These are phyloP conservation scores for Phaeosphaeria sp. DNA, from an alignment of 2,329 filamentous ascomycete genomes.

Conservation along the genomic window DNA sequence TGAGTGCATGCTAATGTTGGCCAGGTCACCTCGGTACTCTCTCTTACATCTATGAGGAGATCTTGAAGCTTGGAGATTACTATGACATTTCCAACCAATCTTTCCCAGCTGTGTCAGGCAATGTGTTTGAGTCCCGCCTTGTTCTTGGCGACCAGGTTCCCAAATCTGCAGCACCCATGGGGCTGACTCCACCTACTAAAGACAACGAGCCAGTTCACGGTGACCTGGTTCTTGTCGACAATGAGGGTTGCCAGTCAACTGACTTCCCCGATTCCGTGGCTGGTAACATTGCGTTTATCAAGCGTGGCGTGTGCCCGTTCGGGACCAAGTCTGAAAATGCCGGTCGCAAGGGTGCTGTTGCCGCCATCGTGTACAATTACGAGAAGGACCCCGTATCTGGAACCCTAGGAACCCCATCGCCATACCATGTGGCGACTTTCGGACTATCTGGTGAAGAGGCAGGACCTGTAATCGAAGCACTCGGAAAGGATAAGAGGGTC, in stretches of 20 bases:
- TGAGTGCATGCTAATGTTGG: constrained; percentile 12
- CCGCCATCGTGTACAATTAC: constrained; percentile 79
- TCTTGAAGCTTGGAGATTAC: constrained; percentile 47
- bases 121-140: constrained; percentile 46
- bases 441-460: constrained; percentile 70
- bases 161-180: constrained; percentile 45
- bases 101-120: constrained; percentile 44
- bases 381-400: constrained; percentile 66
- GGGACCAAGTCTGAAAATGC: constrained; percentile 74
- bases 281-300: constrained; percentile 74
- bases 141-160: constrained; percentile 42
- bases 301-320: constrained; percentile 75
- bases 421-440: constrained; percentile 70
- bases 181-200: constrained; percentile 45
- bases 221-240: constrained; percentile 40
- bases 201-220: constrained; percentile 47
- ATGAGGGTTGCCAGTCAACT: constrained; percentile 40
- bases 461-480: constrained; percentile 57
- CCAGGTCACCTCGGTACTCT: constrained; percentile 44
- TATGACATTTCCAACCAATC: constrained; percentile 49
- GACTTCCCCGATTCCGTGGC: constrained; percentile 68
- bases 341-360: constrained; percentile 72
- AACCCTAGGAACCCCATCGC: constrained; percentile 69
- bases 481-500: constrained; percentile 57
- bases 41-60: constrained; percentile 48